Conservation (phyloP, 192 early-diverging fungal genomes). For the Coemansia sp. region DNA sequence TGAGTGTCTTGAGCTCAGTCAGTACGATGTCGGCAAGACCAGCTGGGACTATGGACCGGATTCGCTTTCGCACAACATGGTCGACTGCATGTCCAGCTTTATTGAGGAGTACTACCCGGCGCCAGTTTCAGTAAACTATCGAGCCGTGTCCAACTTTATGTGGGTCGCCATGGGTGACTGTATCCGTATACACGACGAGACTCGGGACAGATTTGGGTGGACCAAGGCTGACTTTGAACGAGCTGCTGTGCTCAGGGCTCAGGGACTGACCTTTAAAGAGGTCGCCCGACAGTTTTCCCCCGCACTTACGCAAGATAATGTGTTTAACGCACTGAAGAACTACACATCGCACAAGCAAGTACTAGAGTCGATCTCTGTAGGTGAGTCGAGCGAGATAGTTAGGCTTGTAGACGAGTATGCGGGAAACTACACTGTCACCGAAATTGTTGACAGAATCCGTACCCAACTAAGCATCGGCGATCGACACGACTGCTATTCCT, state of each 20-base stretch:
- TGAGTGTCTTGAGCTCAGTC: slow-evolving; percentile 15
- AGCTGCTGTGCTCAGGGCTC: neutral
- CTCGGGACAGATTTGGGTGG: slow-evolving; percentile 8
- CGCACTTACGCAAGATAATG: neutral
- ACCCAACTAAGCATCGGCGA: too few species aligned
- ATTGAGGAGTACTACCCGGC: slow-evolving; percentile 11
- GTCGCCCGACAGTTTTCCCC: slow-evolving; percentile 16
- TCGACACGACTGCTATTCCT: too few species aligned
- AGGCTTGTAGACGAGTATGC: too few species aligned
- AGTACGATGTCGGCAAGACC: slow-evolving; percentile 6
- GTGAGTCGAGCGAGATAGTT: too few species aligned
- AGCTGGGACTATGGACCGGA: slow-evolving; percentile 15
- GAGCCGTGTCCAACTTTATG: slow-evolving; percentile 29
- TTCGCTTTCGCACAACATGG: slow-evolving; percentile 3
- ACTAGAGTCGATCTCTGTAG: too few species aligned
- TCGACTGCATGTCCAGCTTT: slow-evolving; percentile 14
- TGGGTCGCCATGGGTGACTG: slow-evolving; percentile 22
- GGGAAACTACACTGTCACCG: too few species aligned
- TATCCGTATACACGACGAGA: slow-evolving; percentile 3
- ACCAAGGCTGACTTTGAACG: neutral
- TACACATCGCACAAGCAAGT: too few species aligned
- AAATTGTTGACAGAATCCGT: too few species aligned
- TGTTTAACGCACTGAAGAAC: too few species aligned
- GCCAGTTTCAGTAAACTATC: slow-evolving; percentile 9
- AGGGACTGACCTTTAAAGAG: slow-evolving; percentile 6